Evolutionary conservation across 2,329 filamentous ascomycete species (phyloP).

Genomic region (Exophiala sp.): DNA sequence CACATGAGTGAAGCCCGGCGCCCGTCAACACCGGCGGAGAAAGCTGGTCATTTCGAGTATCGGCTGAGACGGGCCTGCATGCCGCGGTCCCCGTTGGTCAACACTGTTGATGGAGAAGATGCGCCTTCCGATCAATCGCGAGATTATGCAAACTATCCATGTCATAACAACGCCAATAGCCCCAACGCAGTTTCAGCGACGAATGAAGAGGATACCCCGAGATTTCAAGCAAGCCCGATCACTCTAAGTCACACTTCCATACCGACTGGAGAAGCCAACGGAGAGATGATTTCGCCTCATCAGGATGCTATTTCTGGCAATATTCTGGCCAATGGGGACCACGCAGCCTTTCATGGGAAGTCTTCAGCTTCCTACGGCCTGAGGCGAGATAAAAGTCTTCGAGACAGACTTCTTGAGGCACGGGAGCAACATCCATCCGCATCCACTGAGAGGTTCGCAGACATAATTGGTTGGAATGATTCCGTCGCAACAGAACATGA

Average conservation of each 20-base stretch:
- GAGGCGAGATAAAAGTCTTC: slow-evolving; percentile 31
- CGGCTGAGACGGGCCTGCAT: slow-evolving; percentile 12
- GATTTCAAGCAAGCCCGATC: slow-evolving; percentile 2
- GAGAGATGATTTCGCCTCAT: not conserved
- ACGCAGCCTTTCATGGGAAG: not conserved
- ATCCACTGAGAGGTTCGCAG: slow-evolving; percentile 45
- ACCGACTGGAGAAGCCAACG: not conserved
- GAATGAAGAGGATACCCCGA: not conserved
- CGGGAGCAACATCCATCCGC: slow-evolving; percentile 31
- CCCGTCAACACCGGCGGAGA: slow-evolving; percentile 8
- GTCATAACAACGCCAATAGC: not conserved
- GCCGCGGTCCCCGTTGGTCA: slow-evolving; percentile 16
- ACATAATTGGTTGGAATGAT: slow-evolving; percentile 47
- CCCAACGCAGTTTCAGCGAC: not conserved
- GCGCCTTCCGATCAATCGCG: not conserved
- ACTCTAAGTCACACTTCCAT: not conserved
- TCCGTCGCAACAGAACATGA: slow-evolving; percentile 15
- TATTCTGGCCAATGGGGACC: not conserved
- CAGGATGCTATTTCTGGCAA: not conserved
- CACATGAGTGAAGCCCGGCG: slow-evolving; percentile 6
- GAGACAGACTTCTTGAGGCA: slow-evolving; percentile 33
- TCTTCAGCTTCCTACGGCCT: slow-evolving; percentile 1
- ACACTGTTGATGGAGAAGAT: slow-evolving; percentile 4
- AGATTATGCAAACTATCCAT: slow-evolving; percentile 17
- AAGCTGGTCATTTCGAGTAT: slow-evolving; percentile 5